These are phyloP conservation scores for Verticillium zaregamsianum DNA, from an alignment of 2,329 filamentous ascomycete genomes.

Conservation along the genomic window DNA sequence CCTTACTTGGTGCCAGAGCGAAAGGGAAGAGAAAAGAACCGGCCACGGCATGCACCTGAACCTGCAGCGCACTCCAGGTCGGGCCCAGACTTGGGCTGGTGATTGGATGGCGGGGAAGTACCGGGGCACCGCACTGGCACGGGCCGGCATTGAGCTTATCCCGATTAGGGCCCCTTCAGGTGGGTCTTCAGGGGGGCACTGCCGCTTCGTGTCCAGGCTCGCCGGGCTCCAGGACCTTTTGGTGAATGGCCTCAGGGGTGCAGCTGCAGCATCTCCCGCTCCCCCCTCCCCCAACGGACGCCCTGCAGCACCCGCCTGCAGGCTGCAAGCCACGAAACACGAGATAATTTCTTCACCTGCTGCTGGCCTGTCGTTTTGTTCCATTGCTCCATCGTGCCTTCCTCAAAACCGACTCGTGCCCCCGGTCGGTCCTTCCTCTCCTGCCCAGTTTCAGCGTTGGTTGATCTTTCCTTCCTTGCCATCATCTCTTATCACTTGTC, in stretches of 20 bases:
- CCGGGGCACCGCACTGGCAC: not conserved
- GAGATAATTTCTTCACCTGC: not conserved
- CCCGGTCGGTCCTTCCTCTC: not conserved
- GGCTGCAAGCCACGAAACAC: not conserved
- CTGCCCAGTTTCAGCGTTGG: not conserved
- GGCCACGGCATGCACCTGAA: not conserved
- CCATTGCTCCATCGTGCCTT: not conserved
- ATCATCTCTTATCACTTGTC: not conserved
- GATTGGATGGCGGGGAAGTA: constrained; percentile 1
- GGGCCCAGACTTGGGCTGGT: not conserved
- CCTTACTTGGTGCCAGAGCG: not conserved
- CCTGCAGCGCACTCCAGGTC: no score
- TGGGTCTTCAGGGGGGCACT: not conserved
- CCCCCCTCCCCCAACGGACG: not conserved
- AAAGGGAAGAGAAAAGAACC: not conserved
- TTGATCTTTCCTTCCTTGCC: not conserved
- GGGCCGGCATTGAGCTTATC: not conserved
- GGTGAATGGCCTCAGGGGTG: not conserved
- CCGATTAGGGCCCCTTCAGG: not conserved
- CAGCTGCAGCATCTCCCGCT: not conserved
- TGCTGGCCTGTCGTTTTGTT: not conserved
- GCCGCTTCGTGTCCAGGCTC: not conserved
- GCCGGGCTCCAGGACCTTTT: not conserved
- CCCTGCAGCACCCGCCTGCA: not conserved
- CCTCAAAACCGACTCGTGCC: not conserved